Evolutionary conservation across 768 basidiomycete genomes (phyloP).

Genomic region (Phlebiopsis flavidoalba): DNA sequence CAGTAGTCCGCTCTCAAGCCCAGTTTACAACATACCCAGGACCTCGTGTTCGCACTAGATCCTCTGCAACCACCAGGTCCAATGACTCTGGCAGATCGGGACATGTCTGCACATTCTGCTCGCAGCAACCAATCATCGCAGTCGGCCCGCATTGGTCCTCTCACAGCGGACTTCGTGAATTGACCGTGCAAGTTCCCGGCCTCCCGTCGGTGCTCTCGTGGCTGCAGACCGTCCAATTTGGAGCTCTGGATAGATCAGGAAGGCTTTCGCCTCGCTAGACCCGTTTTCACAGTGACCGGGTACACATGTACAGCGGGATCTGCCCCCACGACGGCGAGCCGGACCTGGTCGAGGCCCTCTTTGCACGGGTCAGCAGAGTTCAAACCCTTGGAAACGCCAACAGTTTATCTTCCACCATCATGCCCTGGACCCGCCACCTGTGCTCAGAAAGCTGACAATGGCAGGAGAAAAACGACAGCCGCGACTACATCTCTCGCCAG

Average conservation of each 20-base stretch:
- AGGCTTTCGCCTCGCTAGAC: slow-evolving; percentile 62
- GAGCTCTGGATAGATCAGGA: slow-evolving; percentile 82
- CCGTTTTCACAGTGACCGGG: slow-evolving; percentile 55
- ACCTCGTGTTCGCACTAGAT: slow-evolving; percentile 4
- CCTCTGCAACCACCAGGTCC: slow-evolving; percentile 5
- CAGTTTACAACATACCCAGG: background rate
- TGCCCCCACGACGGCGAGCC: slow-evolving; percentile 2
- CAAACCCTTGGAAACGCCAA: slow-evolving; percentile 50
- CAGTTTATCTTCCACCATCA: slow-evolving; percentile 69
- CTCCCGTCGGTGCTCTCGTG: slow-evolving; percentile 41
- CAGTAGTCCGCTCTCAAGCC: background rate
- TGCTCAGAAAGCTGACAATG: slow-evolving; percentile 64
- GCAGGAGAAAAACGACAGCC: slow-evolving; percentile 61
- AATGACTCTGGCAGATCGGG: slow-evolving; percentile 11
- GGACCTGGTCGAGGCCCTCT: slow-evolving; percentile 27
- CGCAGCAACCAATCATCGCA: slow-evolving; percentile 3
- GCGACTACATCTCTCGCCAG: slow-evolving; percentile 74
- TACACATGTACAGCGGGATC: slow-evolving; percentile 26
- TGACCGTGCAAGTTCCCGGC: background rate
- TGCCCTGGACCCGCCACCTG: slow-evolving; percentile 58
- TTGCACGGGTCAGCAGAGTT: slow-evolving; percentile 58
- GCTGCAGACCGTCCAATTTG: slow-evolving; percentile 47
- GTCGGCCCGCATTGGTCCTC: slow-evolving; percentile 8
- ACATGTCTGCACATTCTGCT: slow-evolving; percentile 4
- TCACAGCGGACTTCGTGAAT: background rate